These are phyloP conservation scores for Croton laevigatus DNA, from an alignment of 441 rosid species.

Conservation along the genomic window DNA sequence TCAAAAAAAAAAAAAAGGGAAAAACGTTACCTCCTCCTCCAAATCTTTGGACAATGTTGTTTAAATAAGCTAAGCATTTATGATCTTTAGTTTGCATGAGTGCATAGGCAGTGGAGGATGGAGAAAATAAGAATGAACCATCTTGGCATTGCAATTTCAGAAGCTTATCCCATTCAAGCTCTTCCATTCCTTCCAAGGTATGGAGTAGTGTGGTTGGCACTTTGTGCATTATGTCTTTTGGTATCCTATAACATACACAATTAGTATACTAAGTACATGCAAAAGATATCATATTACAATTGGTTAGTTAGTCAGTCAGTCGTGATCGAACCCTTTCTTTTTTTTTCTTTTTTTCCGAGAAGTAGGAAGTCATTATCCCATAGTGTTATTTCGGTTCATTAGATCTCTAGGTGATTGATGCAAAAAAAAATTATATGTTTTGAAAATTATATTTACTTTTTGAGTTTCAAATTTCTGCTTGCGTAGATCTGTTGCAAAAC, in stretches of 20 bases:
- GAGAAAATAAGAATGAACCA: conserved; percentile 91
- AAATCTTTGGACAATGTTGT: conserved; percentile 56
- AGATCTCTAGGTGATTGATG: too few relatives aligned
- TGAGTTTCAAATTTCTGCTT: conserved; percentile 67
- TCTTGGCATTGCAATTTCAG: conserved; percentile 66
- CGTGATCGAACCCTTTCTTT: too few relatives aligned
- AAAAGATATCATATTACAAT: background rate
- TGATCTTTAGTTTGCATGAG: conserved; percentile 73
- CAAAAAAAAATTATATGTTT: background rate
- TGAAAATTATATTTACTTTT: conserved; percentile 51
- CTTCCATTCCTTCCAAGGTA: conserved; percentile 90
- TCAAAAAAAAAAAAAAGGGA: background rate
- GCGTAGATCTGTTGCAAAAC: conserved; percentile 50
- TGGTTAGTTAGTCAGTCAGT: too few relatives aligned
- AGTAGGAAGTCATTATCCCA: too few relatives aligned
- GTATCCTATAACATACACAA: conserved; percentile 63
- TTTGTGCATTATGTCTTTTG: conserved; percentile 72
- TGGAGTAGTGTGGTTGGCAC: conserved; percentile 91
- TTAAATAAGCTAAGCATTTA: conserved; percentile 55
- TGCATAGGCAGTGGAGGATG: conserved; percentile 92
- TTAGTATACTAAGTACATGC: conserved; percentile 30
- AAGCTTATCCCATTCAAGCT: conserved; percentile 76
- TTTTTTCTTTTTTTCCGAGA: too few relatives aligned
- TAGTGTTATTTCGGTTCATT: too few relatives aligned
- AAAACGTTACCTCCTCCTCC: conserved; percentile 74